A percentile compares a stretch with the other conserved stretches of the same genome.
Conservation (phyloP, 2,329 filamentous ascomycete genomes). For the Macrophomina phaseolina region DNA sequence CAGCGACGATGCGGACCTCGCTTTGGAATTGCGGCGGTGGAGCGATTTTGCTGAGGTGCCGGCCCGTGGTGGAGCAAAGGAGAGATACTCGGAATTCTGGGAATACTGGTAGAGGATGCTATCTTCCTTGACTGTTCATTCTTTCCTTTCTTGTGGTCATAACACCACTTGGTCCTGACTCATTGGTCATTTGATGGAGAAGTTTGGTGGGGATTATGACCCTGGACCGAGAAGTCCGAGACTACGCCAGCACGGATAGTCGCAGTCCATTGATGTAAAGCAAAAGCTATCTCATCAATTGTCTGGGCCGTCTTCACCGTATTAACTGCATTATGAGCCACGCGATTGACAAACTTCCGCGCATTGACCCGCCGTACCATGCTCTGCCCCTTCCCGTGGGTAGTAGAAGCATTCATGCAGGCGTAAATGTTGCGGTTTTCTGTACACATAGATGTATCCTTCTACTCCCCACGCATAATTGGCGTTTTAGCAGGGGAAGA, state of each 20-base stretch:
- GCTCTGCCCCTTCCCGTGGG: no score
- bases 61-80: neutral
- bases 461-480: no score
- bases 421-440: no score
- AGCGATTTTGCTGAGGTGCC: no score
- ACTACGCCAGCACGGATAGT: neutral
- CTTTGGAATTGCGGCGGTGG: neutral
- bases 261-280: neutral
- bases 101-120: neutral
- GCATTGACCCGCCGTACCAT: no score
- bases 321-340: neutral
- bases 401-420: no score
- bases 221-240: neutral
- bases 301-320: neutral
- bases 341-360: no score
- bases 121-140: neutral
- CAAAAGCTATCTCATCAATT: neutral
- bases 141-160: neutral
- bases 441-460: no score
- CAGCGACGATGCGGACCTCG: neutral
- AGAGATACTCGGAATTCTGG: no score
- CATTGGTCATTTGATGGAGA: neutral
- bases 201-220: neutral
- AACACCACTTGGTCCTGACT: neutral
- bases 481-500: no score